Evolutionary conservation across 441 rosid species (phyloP).

Genomic region (Metrosideros polymorpha): DNA sequence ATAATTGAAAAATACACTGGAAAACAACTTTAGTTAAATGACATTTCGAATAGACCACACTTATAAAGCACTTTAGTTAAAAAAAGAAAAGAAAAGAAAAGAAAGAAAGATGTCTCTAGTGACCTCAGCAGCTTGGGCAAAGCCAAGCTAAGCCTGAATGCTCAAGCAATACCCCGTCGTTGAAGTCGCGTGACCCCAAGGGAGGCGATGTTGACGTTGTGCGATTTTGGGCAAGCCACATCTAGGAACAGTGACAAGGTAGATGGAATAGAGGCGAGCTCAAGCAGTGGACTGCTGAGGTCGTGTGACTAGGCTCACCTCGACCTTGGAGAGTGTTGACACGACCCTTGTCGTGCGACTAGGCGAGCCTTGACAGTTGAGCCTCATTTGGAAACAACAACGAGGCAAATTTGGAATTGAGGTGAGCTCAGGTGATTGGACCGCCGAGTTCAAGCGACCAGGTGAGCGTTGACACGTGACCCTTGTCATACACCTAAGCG

Average conservation of each 20-base stretch:
- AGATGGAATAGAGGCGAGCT: neutral
- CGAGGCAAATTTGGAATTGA: too few relatives aligned
- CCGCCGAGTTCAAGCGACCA: too few relatives aligned
- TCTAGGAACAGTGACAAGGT: neutral
- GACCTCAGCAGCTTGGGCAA: neutral
- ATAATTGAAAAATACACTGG: neutral
- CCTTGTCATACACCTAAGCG: too few relatives aligned
- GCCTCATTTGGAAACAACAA: too few relatives aligned
- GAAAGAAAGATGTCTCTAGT: rapidly evolving
- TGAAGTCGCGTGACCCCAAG: neutral
- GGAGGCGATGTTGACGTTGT: neutral
- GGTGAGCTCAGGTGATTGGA: too few relatives aligned
- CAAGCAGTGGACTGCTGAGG: neutral
- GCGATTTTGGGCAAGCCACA: neutral
- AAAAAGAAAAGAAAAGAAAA: too few relatives aligned
- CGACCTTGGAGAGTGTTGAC: neutral
- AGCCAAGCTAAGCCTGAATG: too few relatives aligned
- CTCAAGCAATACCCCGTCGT: neutral
- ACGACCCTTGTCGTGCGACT: neutral
- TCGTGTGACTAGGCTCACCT: neutral
- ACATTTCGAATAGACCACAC: neutral
- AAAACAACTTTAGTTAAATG: neutral
- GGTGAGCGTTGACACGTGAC: too few relatives aligned
- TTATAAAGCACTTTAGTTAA: too few relatives aligned
- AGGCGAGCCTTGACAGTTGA: neutral